phyloP scores from a whole-genome alignment of 1,284 basidiomycete genomes.

The Apiotrichum laibachii region DNA sequence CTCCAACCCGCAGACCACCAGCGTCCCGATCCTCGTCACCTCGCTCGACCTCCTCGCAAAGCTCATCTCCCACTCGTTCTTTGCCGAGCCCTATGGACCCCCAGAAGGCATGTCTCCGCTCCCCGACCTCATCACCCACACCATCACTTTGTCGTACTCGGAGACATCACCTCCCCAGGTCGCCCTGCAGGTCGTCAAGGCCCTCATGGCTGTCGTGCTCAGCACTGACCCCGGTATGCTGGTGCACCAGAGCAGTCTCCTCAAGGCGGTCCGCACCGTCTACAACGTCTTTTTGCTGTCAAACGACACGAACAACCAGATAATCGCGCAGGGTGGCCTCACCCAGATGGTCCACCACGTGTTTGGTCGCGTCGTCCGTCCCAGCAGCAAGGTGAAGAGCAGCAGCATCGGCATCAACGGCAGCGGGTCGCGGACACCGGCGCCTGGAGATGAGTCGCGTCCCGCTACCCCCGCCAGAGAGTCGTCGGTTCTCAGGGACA shows the following conservation, averaged over 20 bases:
- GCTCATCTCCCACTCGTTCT: conserved; percentile 93
- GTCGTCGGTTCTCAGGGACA: not conserved
- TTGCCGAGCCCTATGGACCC: conserved; percentile 58
- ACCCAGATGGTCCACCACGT: conserved; percentile 97
- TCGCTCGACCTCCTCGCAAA: conserved; percentile 95
- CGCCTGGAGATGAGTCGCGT: not conserved
- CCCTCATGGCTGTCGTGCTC: conserved; percentile 79
- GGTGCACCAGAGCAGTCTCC: conserved; percentile 87
- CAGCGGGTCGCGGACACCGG: not conserved
- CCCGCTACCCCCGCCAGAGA: not conserved
- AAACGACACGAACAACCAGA: conserved; percentile 84
- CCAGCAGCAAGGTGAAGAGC: conserved; percentile 25
- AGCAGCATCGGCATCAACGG: conserved; percentile 1
- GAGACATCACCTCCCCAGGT: conserved; percentile 83
- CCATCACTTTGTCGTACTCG: conserved; percentile 86
- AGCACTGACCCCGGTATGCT: conserved; percentile 68
- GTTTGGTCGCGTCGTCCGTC: conserved; percentile 64
- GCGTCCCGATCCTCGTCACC: conserved; percentile 87
- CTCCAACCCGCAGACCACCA: conserved; percentile 67
- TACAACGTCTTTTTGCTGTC: conserved; percentile 94
- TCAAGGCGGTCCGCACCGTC: conserved; percentile 92
- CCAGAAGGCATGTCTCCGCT: conserved; percentile 63
- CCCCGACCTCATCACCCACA: conserved; percentile 86
- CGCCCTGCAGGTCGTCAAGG: conserved; percentile 92
- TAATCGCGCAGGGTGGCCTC: conserved; percentile 91